These are phyloP conservation scores for Zygosaccharomyces bailii DNA, from an alignment of 805 yeast species.

Conservation along the genomic window DNA sequence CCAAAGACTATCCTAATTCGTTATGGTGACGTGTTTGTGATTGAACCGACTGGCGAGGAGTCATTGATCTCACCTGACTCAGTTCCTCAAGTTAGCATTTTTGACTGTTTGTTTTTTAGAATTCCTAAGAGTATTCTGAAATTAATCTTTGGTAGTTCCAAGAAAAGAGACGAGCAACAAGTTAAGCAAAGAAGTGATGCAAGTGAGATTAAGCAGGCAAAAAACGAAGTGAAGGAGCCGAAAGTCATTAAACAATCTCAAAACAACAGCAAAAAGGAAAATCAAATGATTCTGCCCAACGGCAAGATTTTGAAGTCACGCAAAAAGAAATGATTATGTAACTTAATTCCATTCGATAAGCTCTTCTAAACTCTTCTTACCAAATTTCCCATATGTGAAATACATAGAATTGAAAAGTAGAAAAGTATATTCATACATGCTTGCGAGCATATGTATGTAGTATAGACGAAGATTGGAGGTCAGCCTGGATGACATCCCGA, in stretches of 20 bases:
- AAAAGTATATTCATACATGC: slow-evolving; percentile 6
- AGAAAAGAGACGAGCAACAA: no score
- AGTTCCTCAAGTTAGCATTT: slow-evolving; percentile 46
- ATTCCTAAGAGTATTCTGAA: slow-evolving; percentile 47
- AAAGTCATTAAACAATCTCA: slow-evolving; percentile 21
- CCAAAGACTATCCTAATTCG: slow-evolving; percentile 55
- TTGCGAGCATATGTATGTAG: slow-evolving; percentile 8
- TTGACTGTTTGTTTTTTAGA: slow-evolving; percentile 46
- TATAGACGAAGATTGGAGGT: background rate
- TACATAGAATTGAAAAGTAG: background rate
- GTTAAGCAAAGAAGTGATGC: no score
- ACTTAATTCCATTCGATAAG: background rate
- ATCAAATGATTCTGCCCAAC: slow-evolving; percentile 54
- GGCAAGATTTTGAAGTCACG: slow-evolving; percentile 56
- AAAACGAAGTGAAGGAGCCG: slow-evolving; percentile 11
- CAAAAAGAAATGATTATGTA: slow-evolving; percentile 11
- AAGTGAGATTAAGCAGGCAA: slow-evolving; percentile 8
- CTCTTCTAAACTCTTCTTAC: no score
- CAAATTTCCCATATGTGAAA: background rate
- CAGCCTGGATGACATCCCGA: no score
- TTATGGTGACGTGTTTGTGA: slow-evolving; percentile 55
- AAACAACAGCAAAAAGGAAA: slow-evolving; percentile 36
- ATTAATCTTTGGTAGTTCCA: slow-evolving; percentile 38
- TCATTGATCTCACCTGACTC: slow-evolving; percentile 46
- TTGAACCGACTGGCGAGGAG: slow-evolving; percentile 44